Base-by-base conservation (phyloP, 805 yeast genomes). In the Yamadazyma insecticola region DNA sequence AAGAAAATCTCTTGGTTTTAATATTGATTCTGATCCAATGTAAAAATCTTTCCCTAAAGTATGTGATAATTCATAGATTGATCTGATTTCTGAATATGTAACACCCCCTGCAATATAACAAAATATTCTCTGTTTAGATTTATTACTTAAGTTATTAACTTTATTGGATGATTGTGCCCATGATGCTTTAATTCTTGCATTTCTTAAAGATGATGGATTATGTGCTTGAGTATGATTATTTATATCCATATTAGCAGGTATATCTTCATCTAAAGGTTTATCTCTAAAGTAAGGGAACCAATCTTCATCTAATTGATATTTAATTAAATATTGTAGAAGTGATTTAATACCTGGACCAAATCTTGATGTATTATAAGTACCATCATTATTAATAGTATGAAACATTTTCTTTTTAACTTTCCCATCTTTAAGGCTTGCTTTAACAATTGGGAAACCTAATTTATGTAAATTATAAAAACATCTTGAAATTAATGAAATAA, bases 101-200 rank as follows among this genome's bases (percentile, higher is more conserved):
- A 84, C 57, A 6, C 97, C 98, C 14, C 99, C 99, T 2, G 95
- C 81, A 16, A 87, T 72, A 49, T 78, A 92, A 35, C 88, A 74
- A 42, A 89, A 74, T 6, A 89, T 65, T 29, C 92, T 65, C 50
- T 86, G 96, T 42, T 77, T 57, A 14, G 57, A 47, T 10, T 28
- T 31, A 4, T 29, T 4, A 15, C 11, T 14, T n/a, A 51, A 40
- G 20, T 26, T 32, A 26, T 31, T 35, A 4, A 43, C 28, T 20
- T 39, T 47, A 26, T 30, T 52, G 3, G 62, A 48, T 4, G 55
- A 41, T 23, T 72, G 76, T 3, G 87, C 83, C 92, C 92, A 83
- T 1, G 81, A 74, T 0, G 90, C 87, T 40, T 79, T 74, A 45
- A 81, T 84, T 24, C 83, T 67, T 6, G 82, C 77, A 47, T 80